A percentile compares a stretch with the other conserved stretches of the same genome.
These are phyloP conservation scores for Scortechinia acanthostroma DNA, from an alignment of 2,329 filamentous ascomycete species.

Conservation along the genomic window DNA sequence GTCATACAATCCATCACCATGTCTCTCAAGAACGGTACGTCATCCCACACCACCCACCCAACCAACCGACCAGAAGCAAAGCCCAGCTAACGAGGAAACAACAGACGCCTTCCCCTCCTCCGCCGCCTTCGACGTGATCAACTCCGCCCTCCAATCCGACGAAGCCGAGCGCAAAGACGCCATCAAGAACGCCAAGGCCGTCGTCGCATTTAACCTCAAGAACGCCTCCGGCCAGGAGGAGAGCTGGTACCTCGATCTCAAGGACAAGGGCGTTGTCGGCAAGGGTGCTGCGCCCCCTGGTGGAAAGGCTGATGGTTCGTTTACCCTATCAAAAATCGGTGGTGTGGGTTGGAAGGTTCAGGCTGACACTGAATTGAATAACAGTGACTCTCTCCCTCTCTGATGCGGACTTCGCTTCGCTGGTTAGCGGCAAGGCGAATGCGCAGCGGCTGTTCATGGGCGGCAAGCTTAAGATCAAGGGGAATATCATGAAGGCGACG, in stretches of 20 bases:
- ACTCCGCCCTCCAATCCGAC: conserved; percentile 58
- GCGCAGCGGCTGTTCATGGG: conserved; percentile 94
- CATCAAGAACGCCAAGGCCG: conserved; percentile 77
- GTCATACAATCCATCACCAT: conserved; percentile 48
- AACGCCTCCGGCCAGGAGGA: conserved; percentile 74
- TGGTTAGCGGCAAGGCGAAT: conserved; percentile 82
- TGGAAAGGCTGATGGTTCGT: conserved; percentile 75
- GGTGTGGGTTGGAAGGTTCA: neutral
- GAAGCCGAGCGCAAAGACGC: conserved; percentile 76
- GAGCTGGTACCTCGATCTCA: conserved; percentile 92
- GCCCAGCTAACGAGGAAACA: conserved; percentile 5
- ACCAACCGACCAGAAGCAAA: conserved; percentile 2
- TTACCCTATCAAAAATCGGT: neutral
- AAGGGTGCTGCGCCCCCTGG: conserved; percentile 52
- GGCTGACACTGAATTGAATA: neutral
- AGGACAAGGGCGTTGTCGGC: conserved; percentile 76
- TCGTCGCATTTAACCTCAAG: conserved; percentile 90
- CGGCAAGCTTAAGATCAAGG: conserved; percentile 98
- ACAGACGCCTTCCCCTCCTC: conserved; percentile 82
- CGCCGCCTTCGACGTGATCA: conserved; percentile 83
- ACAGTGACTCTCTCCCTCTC: conserved; percentile 78
- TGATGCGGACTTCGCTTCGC: conserved; percentile 78
- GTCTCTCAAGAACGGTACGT: conserved; percentile 68
- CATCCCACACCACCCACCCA: neutral
- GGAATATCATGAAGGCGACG: conserved; percentile 96